Conservation (phyloP, 768 basidiomycete genomes). For the Coprinellus micaceus region DNA sequence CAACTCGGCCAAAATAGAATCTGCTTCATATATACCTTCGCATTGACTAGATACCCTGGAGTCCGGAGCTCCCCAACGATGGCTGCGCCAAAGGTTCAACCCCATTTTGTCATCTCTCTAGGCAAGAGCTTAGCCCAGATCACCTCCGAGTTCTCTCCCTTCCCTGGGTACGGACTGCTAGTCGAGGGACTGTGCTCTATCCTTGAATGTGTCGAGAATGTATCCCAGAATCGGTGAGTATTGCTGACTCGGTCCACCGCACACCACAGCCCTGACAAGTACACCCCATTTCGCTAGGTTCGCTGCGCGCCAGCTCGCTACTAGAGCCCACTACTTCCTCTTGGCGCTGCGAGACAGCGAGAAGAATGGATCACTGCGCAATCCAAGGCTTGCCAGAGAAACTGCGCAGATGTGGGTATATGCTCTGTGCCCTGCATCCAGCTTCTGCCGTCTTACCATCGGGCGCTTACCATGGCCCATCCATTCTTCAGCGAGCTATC, state of each 20-base stretch:
- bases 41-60: background rate
- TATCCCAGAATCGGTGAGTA: slow-evolving; percentile 44
- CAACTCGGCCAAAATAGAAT: too few species aligned
- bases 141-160: slow-evolving; percentile 42
- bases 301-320: slow-evolving; percentile 41
- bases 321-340: slow-evolving; percentile 43
- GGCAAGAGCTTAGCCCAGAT: slow-evolving; percentile 42
- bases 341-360: slow-evolving; percentile 34
- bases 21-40: too few species aligned
- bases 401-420: slow-evolving; percentile 22
- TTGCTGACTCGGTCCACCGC: background rate
- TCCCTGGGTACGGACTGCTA: slow-evolving; percentile 44
- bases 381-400: slow-evolving; percentile 31
- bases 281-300: slow-evolving; percentile 24
- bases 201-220: slow-evolving; percentile 44
- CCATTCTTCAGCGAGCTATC: background rate
- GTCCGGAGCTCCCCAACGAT: background rate
- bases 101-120: slow-evolving; percentile 19
- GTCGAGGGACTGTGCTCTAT: slow-evolving; percentile 41
- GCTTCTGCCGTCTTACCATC: too few species aligned
- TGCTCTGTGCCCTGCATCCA: background rate
- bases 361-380: slow-evolving; percentile 27
- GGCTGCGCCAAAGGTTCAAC: slow-evolving; percentile 1
- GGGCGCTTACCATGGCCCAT: too few species aligned
- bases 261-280: slow-evolving; percentile 2